Percentiles rank a stretch among this genome's conserved stretches.
Evolutionary conservation across 2,329 filamentous ascomycete genomes (phyloP).

Genomic region (Curvularia hawaiiensis): DNA sequence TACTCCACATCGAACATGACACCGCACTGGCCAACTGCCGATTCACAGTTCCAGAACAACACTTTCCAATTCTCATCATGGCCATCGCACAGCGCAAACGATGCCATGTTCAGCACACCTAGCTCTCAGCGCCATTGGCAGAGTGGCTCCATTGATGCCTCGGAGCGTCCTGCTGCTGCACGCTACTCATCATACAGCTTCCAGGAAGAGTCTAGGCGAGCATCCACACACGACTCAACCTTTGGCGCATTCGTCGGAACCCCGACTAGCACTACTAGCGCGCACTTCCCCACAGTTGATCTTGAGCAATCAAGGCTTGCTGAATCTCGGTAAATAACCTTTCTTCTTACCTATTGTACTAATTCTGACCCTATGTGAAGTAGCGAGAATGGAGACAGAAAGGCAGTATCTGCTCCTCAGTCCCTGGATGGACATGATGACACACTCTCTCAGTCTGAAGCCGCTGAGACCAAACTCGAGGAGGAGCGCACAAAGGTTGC

Average conservation of each 20-base stretch:
- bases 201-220: conserved; percentile 28
- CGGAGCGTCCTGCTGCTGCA: conserved; percentile 27
- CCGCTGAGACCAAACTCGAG: conserved; percentile 40
- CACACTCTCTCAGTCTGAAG: conserved; percentile 32
- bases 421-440: conserved; percentile 41
- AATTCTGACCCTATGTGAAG: not conserved
- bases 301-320: conserved; percentile 28
- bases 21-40: conserved; percentile 33
- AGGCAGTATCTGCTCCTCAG: conserved; percentile 29
- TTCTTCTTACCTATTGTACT: not conserved
- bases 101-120: conserved; percentile 31
- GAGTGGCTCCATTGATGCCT: conserved; percentile 25
- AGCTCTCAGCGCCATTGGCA: conserved; percentile 31
- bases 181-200: conserved; percentile 39
- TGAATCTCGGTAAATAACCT: conserved; percentile 5
- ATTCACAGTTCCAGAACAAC: conserved; percentile 33
- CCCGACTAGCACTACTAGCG: conserved; percentile 38
- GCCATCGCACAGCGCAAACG: conserved; percentile 23
- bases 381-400: conserved; percentile 35
- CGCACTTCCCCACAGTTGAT: conserved; percentile 30
- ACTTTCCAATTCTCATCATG: conserved; percentile 38
- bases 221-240: conserved; percentile 31
- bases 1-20: conserved; percentile 33
- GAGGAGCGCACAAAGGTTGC: conserved; percentile 48
- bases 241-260: conserved; percentile 40